Base-by-base conservation (phyloP, 1,284 basidiomycete genomes). In the Dichomitus squalens region DNA sequence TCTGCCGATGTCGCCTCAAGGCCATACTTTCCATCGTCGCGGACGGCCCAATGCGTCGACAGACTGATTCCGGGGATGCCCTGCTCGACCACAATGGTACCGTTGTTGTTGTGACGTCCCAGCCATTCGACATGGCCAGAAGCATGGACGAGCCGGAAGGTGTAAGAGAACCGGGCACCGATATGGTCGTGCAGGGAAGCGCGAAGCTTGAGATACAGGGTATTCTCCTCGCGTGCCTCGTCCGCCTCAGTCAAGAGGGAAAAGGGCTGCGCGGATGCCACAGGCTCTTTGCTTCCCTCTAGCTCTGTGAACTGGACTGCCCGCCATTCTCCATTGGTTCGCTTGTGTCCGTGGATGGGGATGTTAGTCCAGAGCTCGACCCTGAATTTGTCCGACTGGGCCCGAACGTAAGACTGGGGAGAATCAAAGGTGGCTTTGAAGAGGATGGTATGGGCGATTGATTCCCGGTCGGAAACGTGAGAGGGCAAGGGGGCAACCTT, bases 341-440 rank as follows among this genome's bases (percentile, higher is more conserved):
- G 43, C 16, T 60, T 65, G 3, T 41, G 56, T 18, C 64, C 66
- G 2, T 47, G 57, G 12, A 63, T 57, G 14, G 69, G 68, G 7
- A 72, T 48, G 56, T 72, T 64, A 21, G 70, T 68, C 70, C 70
- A 72, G 49, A 72, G 63, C 55, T 72, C 70, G 55, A 72, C 61
- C 31, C 61, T 57, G 18, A 64, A 48, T 23, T 64, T 66, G 43
- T 69, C 64, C 38, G 55, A 31, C 18, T 53, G 54, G 21, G 68
- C 67, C 36, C 68, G 61, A 41, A 64, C 60, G 48, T 60, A 63
- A 21, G 62, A 57, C 8, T 59, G 66, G 48, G 52, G 65, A 31
- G 67, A 67, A 40, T 60, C 54, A 47, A 71, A 71, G 18, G 61
- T 58, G 16, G 69, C 70, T 23, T 58, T 62, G 67, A 72, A 72